phyloP scores from a whole-genome alignment of 129 eudicot genomes.

The Escallonia herrerae region DNA sequence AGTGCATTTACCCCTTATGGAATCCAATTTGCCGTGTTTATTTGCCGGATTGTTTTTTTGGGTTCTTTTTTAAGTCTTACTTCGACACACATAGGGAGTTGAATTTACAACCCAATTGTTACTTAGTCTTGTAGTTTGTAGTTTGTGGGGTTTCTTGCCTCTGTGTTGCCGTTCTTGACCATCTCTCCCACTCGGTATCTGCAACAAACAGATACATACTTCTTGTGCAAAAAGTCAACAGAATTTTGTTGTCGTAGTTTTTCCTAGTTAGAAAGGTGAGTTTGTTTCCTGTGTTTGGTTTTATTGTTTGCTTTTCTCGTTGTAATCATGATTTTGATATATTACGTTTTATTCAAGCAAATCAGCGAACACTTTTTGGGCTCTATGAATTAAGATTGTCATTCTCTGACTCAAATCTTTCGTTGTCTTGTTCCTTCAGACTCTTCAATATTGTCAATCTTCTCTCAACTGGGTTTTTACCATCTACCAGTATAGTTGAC shows the following conservation, averaged over 20 bases:
- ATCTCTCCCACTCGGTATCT: neutral
- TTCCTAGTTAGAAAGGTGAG: neutral
- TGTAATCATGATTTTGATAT: slow-evolving; percentile 21
- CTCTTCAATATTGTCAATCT: neutral
- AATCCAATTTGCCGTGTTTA: no score
- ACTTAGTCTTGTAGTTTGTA: slow-evolving; percentile 22
- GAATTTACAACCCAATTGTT: no score
- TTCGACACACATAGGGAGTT: no score
- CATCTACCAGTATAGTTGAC: neutral
- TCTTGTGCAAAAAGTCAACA: slow-evolving; percentile 12
- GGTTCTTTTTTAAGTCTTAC: no score
- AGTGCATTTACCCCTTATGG: no score
- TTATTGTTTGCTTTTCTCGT: neutral
- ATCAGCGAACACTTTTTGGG: slow-evolving; percentile 22
- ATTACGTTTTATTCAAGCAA: slow-evolving; percentile 18
- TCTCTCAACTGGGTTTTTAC: slow-evolving; percentile 6
- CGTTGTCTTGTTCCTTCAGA: slow-evolving; percentile 8
- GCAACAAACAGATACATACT: neutral
- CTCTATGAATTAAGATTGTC: slow-evolving; percentile 18
- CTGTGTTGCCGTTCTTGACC: slow-evolving; percentile 59
- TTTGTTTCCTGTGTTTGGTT: neutral
- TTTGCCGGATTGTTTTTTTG: no score
- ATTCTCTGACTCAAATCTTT: slow-evolving; percentile 10
- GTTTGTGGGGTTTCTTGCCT: slow-evolving; percentile 31
- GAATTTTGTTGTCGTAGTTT: slow-evolving; percentile 15